Evolutionary conservation across 73 alveolate genomes (phyloP).

Genomic region (Paramecium caudatum): DNA sequence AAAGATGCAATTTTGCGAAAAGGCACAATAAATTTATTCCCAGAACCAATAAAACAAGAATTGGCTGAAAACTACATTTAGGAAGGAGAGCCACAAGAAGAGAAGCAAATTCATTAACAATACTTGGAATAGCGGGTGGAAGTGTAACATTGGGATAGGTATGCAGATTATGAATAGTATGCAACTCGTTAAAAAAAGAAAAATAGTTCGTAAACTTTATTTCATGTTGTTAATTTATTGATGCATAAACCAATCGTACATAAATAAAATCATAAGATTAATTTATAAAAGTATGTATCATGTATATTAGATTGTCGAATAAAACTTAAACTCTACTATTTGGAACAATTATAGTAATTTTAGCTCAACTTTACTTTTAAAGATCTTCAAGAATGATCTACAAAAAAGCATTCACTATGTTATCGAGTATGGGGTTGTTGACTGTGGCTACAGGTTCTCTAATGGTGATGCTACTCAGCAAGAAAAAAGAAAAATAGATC

Average conservation of each 20-base stretch:
- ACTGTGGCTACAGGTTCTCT: slow-evolving; percentile 22
- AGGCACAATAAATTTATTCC: slow-evolving; percentile 43
- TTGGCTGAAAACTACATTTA: background rate
- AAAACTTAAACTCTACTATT: background rate
- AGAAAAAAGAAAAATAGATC: background rate
- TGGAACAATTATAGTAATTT: background rate
- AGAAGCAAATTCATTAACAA: background rate
- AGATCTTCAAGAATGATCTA: slow-evolving; percentile 23
- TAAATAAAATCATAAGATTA: background rate
- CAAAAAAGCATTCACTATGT: background rate
- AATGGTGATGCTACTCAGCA: background rate
- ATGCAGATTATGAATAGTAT: slow-evolving; percentile 34
- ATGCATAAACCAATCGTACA: slow-evolving; percentile 58
- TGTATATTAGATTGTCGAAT: background rate
- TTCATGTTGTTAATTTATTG: background rate
- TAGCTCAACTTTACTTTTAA: background rate
- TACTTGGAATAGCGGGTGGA: background rate
- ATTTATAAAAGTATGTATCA: background rate
- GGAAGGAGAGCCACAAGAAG: slow-evolving; percentile 17
- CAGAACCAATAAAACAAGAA: background rate
- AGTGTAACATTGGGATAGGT: slow-evolving; percentile 64
- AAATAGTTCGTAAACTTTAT: slow-evolving; percentile 1
- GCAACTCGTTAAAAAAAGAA: background rate
- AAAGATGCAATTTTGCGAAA: background rate
- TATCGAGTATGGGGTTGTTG: background rate